Percentiles rank a stretch among this genome's conserved stretches.
Conservation (phyloP, 345 rosid species). For the Limnanthes douglasii region DNA sequence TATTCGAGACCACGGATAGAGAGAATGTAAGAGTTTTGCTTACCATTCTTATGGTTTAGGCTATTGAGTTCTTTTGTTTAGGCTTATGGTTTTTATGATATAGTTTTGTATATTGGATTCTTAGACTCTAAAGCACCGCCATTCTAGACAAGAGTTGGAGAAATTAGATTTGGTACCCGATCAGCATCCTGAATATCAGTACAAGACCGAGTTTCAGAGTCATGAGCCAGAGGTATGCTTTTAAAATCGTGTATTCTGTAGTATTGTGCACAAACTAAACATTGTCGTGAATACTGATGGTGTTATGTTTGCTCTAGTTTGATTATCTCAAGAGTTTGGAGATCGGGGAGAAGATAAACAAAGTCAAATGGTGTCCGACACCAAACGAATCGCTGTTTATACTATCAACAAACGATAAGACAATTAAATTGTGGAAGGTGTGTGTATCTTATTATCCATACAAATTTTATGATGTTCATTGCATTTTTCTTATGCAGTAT, state of each 20-base stretch:
- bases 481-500: too few species aligned
- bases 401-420: conserved; percentile 54
- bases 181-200: conserved; percentile 27
- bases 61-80: conserved; percentile 3
- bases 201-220: too few species aligned
- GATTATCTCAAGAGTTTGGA: conserved; percentile 63
- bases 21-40: conserved; percentile 16
- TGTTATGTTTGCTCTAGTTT: conserved; percentile 19
- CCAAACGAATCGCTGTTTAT: conserved; percentile 29
- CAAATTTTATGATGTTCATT: too few species aligned
- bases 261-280: background rate
- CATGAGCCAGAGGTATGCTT: conserved; percentile 48
- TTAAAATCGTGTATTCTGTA: background rate
- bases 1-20: conserved; percentile 26
- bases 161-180: too few species aligned
- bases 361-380: conserved; percentile 36
- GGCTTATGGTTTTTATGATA: conserved; percentile 9
- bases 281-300: conserved; percentile 1
- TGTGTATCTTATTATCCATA: too few species aligned
- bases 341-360: conserved; percentile 58
- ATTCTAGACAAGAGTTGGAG: conserved; percentile 31
- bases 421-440: conserved; percentile 58
- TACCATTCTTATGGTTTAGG: background rate
- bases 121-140: conserved; percentile 9
- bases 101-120: too few species aligned